Evolutionary conservation across 345 rosid genomes (phyloP), one percentile per base, ranked within the genome.

Genomic region (Cardamine resedifolia): DNA sequence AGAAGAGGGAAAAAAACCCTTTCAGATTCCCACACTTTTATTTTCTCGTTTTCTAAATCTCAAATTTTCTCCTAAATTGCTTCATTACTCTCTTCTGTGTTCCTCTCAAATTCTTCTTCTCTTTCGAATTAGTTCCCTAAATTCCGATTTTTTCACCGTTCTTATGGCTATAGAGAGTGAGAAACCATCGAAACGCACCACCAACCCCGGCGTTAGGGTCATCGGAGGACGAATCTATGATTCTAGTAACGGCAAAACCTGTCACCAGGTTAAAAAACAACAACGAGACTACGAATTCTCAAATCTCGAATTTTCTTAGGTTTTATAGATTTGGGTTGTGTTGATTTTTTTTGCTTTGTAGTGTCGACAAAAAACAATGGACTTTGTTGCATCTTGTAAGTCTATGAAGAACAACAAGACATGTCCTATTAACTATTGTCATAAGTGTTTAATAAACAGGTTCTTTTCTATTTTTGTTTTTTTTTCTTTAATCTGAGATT

Each of bases 171-270:
- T 8, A 0, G 50, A n/a, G 8, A 45, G 21, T 45, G 21, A 28
- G 7, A 56, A 56, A 56, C 7, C 14, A 26, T 52, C 58, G 3
- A 52, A 9, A 19, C 59, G 38, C 3, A 55, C 20, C 7, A 57
- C 62, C 7, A 19, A 31, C 33, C 62, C 41, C 1, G 43, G 43
- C 0, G 74, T 88, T 72, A 84, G 88, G 2, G 79, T 88, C 31
- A 28, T 80, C 4, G 79, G 81, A 3, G 78, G 85, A 43, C 77
- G 85, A 58, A 81, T 84, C 39, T 85, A 83, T 20, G 88, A 89
- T 76, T 79, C 92, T 10, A 73, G 78, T 18, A 81, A 81, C 14
- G 90, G 95, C n/a, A 88, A 83, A 72, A 85, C 85, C 6, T 90
- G 96, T 74, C 96, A 92, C 56, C 95, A 89, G 85, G 98, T 69